Base-by-base conservation (phyloP, 192 early-diverging fungal species). In the Linnemannia exigua region DNA sequence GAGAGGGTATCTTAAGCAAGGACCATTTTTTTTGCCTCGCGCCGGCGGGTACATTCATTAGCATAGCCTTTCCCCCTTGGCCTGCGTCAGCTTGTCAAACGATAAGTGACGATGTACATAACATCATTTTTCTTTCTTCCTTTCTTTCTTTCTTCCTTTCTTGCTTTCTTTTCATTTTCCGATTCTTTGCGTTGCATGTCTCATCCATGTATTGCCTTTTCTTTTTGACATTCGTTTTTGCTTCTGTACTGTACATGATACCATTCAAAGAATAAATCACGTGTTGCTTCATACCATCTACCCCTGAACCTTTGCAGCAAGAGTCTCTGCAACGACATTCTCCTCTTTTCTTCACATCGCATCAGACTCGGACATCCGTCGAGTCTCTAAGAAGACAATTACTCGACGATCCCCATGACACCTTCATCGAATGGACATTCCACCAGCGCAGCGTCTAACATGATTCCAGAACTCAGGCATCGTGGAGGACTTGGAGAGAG, bases 31-130 rank as follows among this genome's bases (percentile, higher is more conserved):
- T 22, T 28, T 31, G 28, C 58, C 14, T 15, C 28, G 1, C 28
- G 28, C 58, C 11, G 12, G 3, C 22, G 12, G 48, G 28, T 28
- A 50, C 37, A 67, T 76, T n/a, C 58, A 63, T 31, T 63, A 63
- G 28, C 58, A 63, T 3, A 33, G 22, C 58, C 58, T 25, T 25
- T 31, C 19, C 19, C 19, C 19, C 51, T 52, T 63, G 25, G 20
- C 20, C 44, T 73, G 72, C 31, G 28, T 52, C 44, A 6, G 70
- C 44, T 71, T 44, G 44, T 71, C 44, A 14, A 31, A 15, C 44
- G 70, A 46, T 16, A 19, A 44, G 44, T 14, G 51, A 71, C 77
- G 68, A 71, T 78, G 77, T 78, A 78, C 50, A 78, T 79, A 54
- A n/a, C 48, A 50, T 50, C 48, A 50, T 50, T 50, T 54, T 54